A percentile compares a stretch with the other conserved stretches of the same genome.
These are phyloP conservation scores for Myriosclerotinia curreyana DNA, from an alignment of 2,329 filamentous ascomycete species.

Conservation along the genomic window DNA sequence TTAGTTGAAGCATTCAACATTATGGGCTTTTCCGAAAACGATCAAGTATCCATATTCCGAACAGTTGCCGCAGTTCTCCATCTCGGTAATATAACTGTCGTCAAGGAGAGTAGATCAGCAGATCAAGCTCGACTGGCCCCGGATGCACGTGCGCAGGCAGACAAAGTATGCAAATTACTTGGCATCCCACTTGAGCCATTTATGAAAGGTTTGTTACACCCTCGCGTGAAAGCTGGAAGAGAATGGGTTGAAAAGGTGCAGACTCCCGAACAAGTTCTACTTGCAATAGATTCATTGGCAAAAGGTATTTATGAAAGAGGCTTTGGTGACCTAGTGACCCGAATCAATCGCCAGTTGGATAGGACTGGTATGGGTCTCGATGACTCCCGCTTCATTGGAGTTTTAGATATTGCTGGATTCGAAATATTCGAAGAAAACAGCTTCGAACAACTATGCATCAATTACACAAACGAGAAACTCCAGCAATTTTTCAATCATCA, in stretches of 20 bases:
- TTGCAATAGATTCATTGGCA: constrained; percentile 83
- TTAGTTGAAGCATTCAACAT: constrained; percentile 90
- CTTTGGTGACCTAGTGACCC: constrained; percentile 86
- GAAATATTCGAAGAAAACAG: constrained; percentile 98
- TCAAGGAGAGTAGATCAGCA: constrained; percentile 84
- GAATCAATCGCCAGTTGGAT: constrained; percentile 90
- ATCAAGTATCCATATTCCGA: constrained; percentile 77
- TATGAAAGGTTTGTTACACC: constrained; percentile 82
- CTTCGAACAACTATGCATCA: constrained; percentile 98
- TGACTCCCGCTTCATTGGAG: constrained; percentile 93
- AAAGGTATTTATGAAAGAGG: constrained; percentile 98
- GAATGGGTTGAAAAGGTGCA: constrained; percentile 99
- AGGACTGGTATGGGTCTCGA: constrained; percentile 78
- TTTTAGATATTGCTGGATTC: constrained; percentile 97
- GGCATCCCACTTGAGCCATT: constrained; percentile 85
- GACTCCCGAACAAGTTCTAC: constrained; percentile 90
- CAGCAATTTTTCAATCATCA: constrained; percentile 99
- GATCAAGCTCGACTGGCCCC: constrained; percentile 83
- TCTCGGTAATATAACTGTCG: constrained; percentile 84
- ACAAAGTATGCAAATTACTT: constrained; percentile 77
- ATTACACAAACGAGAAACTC: constrained; percentile 98
- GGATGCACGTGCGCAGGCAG: constrained; percentile 71
- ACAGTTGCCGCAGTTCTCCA: constrained; percentile 91
- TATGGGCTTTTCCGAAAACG: constrained; percentile 87
- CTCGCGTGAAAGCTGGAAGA: constrained; percentile 88